A percentile compares a stretch with the other conserved stretches of the same genome.
Evolutionary conservation across 1,139 yeast species (phyloP).

Genomic region (Scheffersomyces quercinus): DNA sequence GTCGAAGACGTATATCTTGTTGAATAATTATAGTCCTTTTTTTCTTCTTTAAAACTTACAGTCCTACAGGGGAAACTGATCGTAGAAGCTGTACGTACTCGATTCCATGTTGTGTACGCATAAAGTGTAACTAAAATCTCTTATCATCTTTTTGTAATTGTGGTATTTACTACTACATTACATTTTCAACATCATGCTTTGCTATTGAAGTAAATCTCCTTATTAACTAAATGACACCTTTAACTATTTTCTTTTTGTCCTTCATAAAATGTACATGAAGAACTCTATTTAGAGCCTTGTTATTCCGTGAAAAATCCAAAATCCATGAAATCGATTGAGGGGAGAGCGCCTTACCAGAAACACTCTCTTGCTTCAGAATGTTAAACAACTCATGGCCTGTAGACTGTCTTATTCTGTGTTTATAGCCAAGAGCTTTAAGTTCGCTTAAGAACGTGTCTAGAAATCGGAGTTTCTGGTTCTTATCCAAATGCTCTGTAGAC

Average conservation of each 20-base stretch:
- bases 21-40: background rate
- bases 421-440: conserved; percentile 19
- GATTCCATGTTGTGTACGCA: too few relatives aligned
- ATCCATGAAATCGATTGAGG: conserved; percentile 6
- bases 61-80: too few relatives aligned
- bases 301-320: conserved; percentile 3
- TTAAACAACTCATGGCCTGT: conserved; percentile 11
- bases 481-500: conserved; percentile 13
- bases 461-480: conserved; percentile 17
- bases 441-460: conserved; percentile 21
- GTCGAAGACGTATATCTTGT: background rate
- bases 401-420: conserved; percentile 16
- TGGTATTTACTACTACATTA: too few relatives aligned
- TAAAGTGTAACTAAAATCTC: too few relatives aligned
- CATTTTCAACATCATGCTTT: too few relatives aligned
- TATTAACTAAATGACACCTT: too few relatives aligned
- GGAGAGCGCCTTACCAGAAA: conserved; percentile 1
- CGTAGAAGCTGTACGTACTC: too few relatives aligned
- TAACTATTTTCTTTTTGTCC: background rate
- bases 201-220: too few relatives aligned
- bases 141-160: too few relatives aligned
- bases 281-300: conserved; percentile 7
- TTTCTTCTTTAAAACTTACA: too few relatives aligned
- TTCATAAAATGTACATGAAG: conserved; percentile 1
- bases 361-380: conserved; percentile 5